Percentiles rank a stretch among this genome's conserved stretches.
phyloP scores from a whole-genome alignment of 2,329 filamentous ascomycete genomes.

The Aspergillus costaricaensis region DNA sequence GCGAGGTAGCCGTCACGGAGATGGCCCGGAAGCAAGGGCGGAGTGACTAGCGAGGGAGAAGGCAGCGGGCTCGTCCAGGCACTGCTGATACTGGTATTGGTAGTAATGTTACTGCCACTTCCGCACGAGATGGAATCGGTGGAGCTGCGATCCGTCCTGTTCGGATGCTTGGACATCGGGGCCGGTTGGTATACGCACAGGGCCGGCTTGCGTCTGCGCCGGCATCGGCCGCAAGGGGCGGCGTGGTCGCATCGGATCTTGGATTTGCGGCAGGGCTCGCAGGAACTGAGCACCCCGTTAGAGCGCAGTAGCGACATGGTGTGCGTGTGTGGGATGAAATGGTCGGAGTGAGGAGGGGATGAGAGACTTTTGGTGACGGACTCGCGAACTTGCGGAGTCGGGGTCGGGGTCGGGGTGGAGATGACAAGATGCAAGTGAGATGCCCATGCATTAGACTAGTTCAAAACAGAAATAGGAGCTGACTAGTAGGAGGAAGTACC shows the following conservation, averaged over 20 bases:
- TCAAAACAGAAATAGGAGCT: neutral
- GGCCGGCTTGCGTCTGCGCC: neutral
- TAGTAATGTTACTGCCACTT: neutral
- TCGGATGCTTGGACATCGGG: neutral
- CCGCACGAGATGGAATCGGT: neutral
- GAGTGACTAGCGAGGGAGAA: neutral
- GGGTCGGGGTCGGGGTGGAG: neutral
- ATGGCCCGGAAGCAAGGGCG: neutral
- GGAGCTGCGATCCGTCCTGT: neutral
- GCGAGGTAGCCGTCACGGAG: neutral
- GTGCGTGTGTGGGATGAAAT: neutral
- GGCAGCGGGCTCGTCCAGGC: neutral
- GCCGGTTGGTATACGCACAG: neutral
- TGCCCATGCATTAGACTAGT: neutral
- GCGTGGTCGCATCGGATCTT: neutral
- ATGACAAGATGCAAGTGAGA: neutral
- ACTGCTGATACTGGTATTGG: neutral
- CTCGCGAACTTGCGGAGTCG: neutral
- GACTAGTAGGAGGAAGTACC: neutral
- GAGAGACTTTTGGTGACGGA: neutral
- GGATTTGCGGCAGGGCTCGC: neutral
- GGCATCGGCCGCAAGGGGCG: neutral
- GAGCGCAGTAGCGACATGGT: neutral
- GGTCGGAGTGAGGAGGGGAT: neutral
- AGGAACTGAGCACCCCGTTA: neutral